Conservation (phyloP, 78 protist genomes). For the Protostelium mycophagum region DNA sequence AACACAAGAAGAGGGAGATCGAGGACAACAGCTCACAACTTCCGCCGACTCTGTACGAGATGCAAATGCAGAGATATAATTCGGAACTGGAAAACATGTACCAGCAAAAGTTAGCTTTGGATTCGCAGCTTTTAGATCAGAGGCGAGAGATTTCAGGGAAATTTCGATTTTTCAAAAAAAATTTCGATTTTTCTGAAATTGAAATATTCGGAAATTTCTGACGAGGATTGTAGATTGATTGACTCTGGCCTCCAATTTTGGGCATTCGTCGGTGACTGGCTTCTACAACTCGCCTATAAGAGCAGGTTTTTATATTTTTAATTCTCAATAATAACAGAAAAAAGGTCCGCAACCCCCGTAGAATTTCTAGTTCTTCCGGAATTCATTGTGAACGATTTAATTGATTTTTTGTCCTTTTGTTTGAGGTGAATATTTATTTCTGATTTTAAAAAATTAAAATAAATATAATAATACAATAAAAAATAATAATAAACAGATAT, state of each 20-base stretch:
- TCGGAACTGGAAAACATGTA: not conserved
- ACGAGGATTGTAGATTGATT: not conserved
- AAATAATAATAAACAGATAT: not conserved
- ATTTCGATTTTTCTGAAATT: too few relatives aligned
- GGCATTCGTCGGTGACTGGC: not conserved
- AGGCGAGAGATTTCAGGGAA: too few relatives aligned
- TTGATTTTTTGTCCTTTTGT: conserved; percentile 40
- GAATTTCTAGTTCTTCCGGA: conserved; percentile 51
- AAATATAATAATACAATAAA: not conserved
- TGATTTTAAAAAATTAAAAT: not conserved
- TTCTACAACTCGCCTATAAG: not conserved
- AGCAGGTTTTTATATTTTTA: too few relatives aligned
- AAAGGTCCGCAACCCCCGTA: not conserved
- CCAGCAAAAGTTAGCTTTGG: not conserved
- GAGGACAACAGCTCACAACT: not conserved
- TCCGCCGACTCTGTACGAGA: not conserved
- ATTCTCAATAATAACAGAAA: too few relatives aligned
- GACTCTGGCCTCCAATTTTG: not conserved
- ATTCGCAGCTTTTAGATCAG: not conserved
- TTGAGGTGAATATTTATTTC: not conserved
- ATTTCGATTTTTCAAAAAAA: too few relatives aligned
- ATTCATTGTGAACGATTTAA: conserved; percentile 53
- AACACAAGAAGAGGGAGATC: not conserved
- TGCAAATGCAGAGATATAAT: not conserved
- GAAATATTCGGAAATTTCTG: not conserved